phyloP scores from a whole-genome alignment of 2,329 filamentous ascomycete species.

The Trichocomaceae sp. region DNA sequence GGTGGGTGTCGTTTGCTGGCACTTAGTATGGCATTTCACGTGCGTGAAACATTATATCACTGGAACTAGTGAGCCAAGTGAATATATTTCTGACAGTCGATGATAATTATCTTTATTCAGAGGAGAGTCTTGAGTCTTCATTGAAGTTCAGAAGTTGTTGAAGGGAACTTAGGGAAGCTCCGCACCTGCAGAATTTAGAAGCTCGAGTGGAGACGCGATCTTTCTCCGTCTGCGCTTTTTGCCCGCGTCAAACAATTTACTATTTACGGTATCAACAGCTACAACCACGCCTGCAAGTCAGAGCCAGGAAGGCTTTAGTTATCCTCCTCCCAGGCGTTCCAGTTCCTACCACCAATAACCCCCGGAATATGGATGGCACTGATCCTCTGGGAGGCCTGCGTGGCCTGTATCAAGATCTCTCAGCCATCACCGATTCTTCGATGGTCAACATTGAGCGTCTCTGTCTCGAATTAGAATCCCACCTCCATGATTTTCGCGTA shows the following conservation, averaged over 20 bases:
- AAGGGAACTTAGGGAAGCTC: conserved; percentile 13
- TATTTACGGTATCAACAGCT: conserved; percentile 4
- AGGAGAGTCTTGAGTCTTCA: too few species aligned
- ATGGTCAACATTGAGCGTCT: conserved; percentile 64
- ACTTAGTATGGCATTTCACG: not conserved
- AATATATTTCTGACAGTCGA: not conserved
- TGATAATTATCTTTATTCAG: not conserved
- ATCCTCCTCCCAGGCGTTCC: conserved; percentile 19
- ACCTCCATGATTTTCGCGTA: conserved; percentile 60
- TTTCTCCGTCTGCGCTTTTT: conserved; percentile 26
- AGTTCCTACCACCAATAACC: conserved; percentile 15
- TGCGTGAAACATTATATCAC: not conserved
- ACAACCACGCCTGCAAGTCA: not conserved
- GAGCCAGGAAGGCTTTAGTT: conserved; percentile 20
- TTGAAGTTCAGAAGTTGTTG: too few species aligned
- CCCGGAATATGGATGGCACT: conserved; percentile 59
- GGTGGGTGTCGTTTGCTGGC: not conserved
- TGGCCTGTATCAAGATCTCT: conserved; percentile 77
- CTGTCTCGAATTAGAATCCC: conserved; percentile 57
- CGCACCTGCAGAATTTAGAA: conserved; percentile 10
- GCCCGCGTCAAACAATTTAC: conserved; percentile 22
- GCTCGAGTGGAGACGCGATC: conserved; percentile 29
- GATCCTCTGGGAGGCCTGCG: conserved; percentile 70
- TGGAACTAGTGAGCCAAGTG: not conserved
- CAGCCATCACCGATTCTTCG: conserved; percentile 65